phyloP scores from a whole-genome alignment of 2,329 filamentous ascomycete genomes.

The Paraconiothyrium sp. region DNA sequence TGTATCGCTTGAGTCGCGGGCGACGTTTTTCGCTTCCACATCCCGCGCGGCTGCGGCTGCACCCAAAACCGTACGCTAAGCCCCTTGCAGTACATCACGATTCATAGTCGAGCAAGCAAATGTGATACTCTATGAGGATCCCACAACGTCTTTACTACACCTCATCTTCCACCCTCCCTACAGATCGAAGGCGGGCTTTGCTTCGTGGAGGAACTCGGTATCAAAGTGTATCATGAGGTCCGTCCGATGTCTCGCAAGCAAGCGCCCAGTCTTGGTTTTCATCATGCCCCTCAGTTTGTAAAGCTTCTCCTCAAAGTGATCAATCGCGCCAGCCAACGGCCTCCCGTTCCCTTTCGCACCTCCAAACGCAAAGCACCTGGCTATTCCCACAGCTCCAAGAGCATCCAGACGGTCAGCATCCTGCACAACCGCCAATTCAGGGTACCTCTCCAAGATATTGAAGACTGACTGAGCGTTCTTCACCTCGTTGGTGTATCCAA shows the following conservation, averaged over 20 bases:
- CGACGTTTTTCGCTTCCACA: conserved; percentile 7
- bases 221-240: conserved; percentile 28
- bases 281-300: conserved; percentile 45
- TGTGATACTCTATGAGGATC: neutral
- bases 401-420: conserved; percentile 94
- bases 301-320: conserved; percentile 50
- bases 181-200: conserved; percentile 22
- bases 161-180: neutral
- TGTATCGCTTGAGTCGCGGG: neutral
- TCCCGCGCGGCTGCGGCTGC: neutral
- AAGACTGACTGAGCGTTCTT: conserved; percentile 69
- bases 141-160: neutral
- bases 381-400: conserved; percentile 86
- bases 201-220: conserved; percentile 25
- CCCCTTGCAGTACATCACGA: neutral
- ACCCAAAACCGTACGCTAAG: neutral
- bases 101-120: neutral
- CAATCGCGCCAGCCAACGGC: conserved; percentile 41
- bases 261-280: conserved; percentile 43
- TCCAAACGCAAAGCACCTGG: conserved; percentile 78
- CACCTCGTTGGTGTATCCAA: conserved; percentile 80
- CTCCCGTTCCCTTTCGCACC: conserved; percentile 55
- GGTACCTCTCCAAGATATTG: conserved; percentile 70
- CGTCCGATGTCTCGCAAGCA: conserved; percentile 25
- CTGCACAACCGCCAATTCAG: conserved; percentile 85